Base-by-base conservation (phyloP, 306 rosid genomes). In the Malus sieversii region DNA sequence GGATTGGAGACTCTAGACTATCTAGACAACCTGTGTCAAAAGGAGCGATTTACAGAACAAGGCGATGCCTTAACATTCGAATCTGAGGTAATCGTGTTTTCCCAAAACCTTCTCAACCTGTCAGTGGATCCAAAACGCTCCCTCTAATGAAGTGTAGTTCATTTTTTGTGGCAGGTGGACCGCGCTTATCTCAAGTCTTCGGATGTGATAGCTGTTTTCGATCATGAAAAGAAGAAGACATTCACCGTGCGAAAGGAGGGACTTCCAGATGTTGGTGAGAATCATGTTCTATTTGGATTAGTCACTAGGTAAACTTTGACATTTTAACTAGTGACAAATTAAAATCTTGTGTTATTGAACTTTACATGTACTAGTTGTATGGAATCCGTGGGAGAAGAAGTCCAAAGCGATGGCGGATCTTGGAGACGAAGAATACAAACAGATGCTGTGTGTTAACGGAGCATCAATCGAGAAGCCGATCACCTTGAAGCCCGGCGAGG, bases 331-430 rank as follows among this genome's bases (percentile, higher is more conserved):
- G 55, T 51, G 20, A 51, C 55, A 15, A 15, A 51, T 51, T 51
- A 51, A 51, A 51, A 53, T 65, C 35, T 14, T 65, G 22, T 20
- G 27, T 40, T 33, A 1, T 29, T 65, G 8, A 22, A 60, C 35
- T n/a, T 67, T 79, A 75, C 52, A 59, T 78, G 77, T 77, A 40
- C 66, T 29, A 95, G 97, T 85, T 87, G 97, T 95, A 25, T 92
- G 98, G 98, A 92, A 95, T 86, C 98, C 98, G 0, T 95, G 97
- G 98, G 96, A 87, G 68, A 94, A 79, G 84, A 90, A 86, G 52
- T 77, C 93, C 0, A 90, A 88, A 84, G 27, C 89, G 9, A 80
- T 90, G 9, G 79, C 13, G 1, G 99, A 92, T 87, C 84, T 92
- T 1, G 97, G 97, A 62, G 96, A 95, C 60, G 97, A 92, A 77